Percentiles rank a stretch among this genome's conserved stretches.
These are phyloP conservation scores for Sphaerulina musiva DNA, from an alignment of 2,329 filamentous ascomycete genomes.

Conservation along the genomic window DNA sequence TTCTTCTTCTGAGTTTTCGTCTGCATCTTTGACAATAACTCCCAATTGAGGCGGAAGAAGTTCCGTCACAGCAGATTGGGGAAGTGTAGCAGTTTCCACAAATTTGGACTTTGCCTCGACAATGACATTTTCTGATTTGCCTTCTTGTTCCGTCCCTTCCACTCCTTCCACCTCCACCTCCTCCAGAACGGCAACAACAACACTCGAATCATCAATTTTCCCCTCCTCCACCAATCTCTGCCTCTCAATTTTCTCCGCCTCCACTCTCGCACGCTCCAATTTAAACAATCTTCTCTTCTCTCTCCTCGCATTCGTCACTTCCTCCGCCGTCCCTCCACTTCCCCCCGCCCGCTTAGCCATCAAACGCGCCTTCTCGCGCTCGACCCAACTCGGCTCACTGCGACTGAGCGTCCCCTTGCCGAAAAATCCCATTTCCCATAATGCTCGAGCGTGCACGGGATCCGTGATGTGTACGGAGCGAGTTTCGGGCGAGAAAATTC, in stretches of 20 bases:
- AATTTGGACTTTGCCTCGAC: neutral
- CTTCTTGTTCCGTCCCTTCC: neutral
- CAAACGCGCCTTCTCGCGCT: conserved; percentile 67
- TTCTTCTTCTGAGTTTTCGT: conserved; percentile 10
- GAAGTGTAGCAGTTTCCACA: conserved; percentile 6
- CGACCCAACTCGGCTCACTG: conserved; percentile 90
- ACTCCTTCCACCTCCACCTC: neutral
- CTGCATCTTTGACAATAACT: conserved; percentile 2
- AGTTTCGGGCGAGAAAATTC: conserved; percentile 73
- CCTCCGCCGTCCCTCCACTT: conserved; percentile 61
- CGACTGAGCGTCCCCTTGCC: conserved; percentile 89
- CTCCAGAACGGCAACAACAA: conserved; percentile 7
- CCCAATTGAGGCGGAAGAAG: neutral
- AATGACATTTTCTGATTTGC: neutral
- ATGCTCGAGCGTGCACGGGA: conserved; percentile 62
- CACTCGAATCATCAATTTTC: conserved; percentile 19
- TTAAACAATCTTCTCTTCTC: conserved; percentile 79
- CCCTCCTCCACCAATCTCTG: conserved; percentile 53
- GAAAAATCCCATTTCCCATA: conserved; percentile 98
- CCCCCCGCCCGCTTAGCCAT: conserved; percentile 33
- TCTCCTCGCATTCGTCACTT: conserved; percentile 67
- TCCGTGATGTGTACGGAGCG: conserved; percentile 80
- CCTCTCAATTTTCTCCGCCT: conserved; percentile 75
- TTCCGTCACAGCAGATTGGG: neutral
- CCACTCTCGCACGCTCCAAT: conserved; percentile 80